Conservation (phyloP, 192 early-diverging fungal genomes). For the Backusella australiensis region DNA sequence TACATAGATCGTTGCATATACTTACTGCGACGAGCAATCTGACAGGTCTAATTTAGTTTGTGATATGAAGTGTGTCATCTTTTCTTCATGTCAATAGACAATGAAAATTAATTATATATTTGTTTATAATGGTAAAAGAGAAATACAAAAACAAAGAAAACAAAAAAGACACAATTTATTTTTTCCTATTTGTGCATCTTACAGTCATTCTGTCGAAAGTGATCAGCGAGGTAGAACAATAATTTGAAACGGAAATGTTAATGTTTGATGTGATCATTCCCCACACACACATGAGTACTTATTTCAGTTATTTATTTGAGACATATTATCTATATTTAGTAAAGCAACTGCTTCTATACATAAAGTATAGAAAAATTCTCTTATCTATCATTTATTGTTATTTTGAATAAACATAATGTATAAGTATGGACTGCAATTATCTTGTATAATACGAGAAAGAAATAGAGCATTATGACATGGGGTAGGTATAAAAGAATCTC, state of each 20-base stretch:
- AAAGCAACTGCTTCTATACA: background rate
- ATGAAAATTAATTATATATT: background rate
- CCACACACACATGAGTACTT: background rate
- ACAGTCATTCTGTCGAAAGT: background rate
- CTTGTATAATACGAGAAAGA: background rate
- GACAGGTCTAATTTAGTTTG: slow-evolving; percentile 14
- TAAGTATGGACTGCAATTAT: background rate
- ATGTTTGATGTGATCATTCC: background rate
- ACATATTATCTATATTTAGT: background rate
- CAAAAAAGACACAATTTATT: background rate
- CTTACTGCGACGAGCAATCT: slow-evolving; percentile 4
- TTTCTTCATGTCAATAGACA: slow-evolving; percentile 3
- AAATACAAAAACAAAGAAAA: background rate
- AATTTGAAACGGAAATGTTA: background rate
- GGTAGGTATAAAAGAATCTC: background rate
- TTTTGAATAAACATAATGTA: background rate
- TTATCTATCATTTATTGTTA: background rate
- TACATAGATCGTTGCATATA: background rate
- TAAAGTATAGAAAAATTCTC: background rate
- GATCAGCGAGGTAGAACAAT: slow-evolving; percentile 6
- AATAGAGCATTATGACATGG: background rate
- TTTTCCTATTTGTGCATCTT: background rate
- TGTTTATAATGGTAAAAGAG: background rate
- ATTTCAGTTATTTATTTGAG: background rate
- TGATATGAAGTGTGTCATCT: background rate